These are phyloP conservation scores for Hemileccinum rubropunctum DNA, from an alignment of 768 basidiomycete genomes.

Conservation along the genomic window DNA sequence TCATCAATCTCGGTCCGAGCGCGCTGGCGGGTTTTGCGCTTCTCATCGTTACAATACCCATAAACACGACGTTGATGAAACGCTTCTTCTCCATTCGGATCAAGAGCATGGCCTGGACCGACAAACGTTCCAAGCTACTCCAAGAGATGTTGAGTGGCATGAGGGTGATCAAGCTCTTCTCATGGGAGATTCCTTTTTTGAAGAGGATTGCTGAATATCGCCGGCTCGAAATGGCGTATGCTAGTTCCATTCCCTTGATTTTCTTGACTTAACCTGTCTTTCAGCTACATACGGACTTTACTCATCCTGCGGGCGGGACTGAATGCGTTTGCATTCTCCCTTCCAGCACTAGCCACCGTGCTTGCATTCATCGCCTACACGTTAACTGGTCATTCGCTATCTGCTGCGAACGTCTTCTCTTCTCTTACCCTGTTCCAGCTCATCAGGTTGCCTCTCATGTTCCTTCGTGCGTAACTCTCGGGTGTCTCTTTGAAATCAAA, in stretches of 20 bases:
- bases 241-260: conserved; percentile 5
- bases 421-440: conserved; percentile 85
- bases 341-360: conserved; percentile 80
- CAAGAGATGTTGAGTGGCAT: conserved; percentile 90
- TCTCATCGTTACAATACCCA: conserved; percentile 69
- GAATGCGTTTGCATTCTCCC: conserved; percentile 64
- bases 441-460: conserved; percentile 78
- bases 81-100: conserved; percentile 53
- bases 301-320: conserved; percentile 64
- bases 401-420: conserved; percentile 76
- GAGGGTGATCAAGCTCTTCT: conserved; percentile 91
- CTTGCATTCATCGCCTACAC: conserved; percentile 76
- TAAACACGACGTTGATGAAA: conserved; percentile 74
- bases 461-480: conserved; percentile 41
- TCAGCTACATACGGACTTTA: conserved; percentile 62
- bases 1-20: conserved; percentile 66
- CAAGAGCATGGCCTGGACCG: conserved; percentile 85
- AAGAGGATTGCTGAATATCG: conserved; percentile 69
- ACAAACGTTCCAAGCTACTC: conserved; percentile 83
- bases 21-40: conserved; percentile 55
- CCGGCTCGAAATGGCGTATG: conserved; percentile 63
- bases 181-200: conserved; percentile 84
- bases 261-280: not conserved
- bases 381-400: conserved; percentile 60
- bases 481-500: conserved; percentile 1